A percentile compares a stretch with the other conserved stretches of the same genome.
Evolutionary conservation across 2,329 filamentous ascomycete genomes (phyloP).

Genomic region (Hyphodiscus sp.): DNA sequence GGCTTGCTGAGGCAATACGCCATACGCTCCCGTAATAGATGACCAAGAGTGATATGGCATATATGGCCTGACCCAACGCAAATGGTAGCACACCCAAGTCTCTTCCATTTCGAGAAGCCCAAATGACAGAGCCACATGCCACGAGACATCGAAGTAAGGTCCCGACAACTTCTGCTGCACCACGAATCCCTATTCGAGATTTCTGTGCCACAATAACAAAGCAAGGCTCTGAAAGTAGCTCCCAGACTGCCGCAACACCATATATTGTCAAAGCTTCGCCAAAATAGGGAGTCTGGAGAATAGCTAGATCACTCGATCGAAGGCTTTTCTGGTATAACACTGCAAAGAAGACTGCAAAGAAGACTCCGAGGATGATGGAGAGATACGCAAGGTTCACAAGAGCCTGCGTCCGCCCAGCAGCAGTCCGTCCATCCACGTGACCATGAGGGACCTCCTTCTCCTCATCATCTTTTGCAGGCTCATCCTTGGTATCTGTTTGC

Average conservation of each 20-base stretch:
- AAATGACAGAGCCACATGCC: conserved; percentile 66
- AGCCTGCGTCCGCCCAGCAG: conserved; percentile 53
- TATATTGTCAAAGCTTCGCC: conserved; percentile 46
- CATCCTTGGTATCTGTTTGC: conserved; percentile 41
- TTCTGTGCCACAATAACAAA: conserved; percentile 84
- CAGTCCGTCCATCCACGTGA: conserved; percentile 22
- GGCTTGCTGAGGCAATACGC: conserved; percentile 45
- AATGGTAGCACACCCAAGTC: conserved; percentile 79
- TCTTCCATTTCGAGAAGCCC: conserved; percentile 44
- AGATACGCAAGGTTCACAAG: conserved; percentile 87
- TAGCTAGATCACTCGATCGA: conserved; percentile 38
- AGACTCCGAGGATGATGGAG: conserved; percentile 60
- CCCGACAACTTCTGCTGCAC: conserved; percentile 74
- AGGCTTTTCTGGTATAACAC: conserved; percentile 58
- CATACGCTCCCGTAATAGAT: conserved; percentile 64
- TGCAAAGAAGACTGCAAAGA: conserved; percentile 58
- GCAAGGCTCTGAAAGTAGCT: conserved; percentile 79
- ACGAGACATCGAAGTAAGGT: conserved; percentile 70
- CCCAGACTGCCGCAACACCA: conserved; percentile 54
- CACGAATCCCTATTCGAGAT: conserved; percentile 73
- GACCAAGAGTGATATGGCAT: conserved; percentile 60
- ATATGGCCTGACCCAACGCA: conserved; percentile 76
- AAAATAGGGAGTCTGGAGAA: conserved; percentile 57
- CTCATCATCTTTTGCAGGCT: conserved; percentile 12
- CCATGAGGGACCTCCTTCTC: conserved; percentile 15